Percentiles rank a stretch among this genome's conserved stretches.
Evolutionary conservation across 1,284 basidiomycete species (phyloP).

Genomic region (Ganoderma meredithae): DNA sequence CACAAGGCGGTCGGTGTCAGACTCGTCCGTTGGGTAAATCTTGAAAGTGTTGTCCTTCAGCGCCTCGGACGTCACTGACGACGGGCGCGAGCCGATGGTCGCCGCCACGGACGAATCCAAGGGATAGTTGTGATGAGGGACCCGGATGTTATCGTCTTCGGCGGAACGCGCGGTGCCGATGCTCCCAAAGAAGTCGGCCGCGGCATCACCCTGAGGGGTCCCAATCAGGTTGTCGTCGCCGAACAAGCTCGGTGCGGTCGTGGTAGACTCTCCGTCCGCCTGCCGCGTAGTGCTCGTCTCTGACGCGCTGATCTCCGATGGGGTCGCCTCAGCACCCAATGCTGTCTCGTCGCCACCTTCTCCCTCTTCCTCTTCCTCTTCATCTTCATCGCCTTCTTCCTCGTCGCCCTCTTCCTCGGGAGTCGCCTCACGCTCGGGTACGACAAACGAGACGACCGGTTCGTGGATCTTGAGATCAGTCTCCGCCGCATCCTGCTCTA

Average conservation of each 20-base stretch:
- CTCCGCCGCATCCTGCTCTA: constrained; percentile 49
- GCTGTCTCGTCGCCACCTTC: constrained; percentile 49
- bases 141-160: constrained; percentile 64
- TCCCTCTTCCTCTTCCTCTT: constrained; percentile 40
- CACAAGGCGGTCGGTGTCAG: constrained; percentile 87
- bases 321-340: constrained; percentile 58
- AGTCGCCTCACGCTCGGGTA: constrained; percentile 59
- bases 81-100: constrained; percentile 83
- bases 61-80: constrained; percentile 81
- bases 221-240: constrained; percentile 75
- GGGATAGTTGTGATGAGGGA: constrained; percentile 83
- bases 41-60: constrained; percentile 85
- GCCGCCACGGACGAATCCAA: constrained; percentile 91
- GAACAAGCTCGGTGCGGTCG: constrained; percentile 88
- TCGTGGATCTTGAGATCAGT: constrained; percentile 58
- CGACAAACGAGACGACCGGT: constrained; percentile 81
- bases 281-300: constrained; percentile 64
- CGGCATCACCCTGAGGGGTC: constrained; percentile 66
- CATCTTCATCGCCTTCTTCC: constrained; percentile 39
- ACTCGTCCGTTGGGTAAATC: constrained; percentile 91
- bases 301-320: constrained; percentile 78
- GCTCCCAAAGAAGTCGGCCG: constrained; percentile 91
- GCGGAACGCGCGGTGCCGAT: constrained; percentile 68
- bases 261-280: constrained; percentile 79
- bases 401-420: constrained; percentile 36